These are phyloP conservation scores for Microdochium paspali DNA, from an alignment of 2,329 filamentous ascomycete species.

Conservation along the genomic window DNA sequence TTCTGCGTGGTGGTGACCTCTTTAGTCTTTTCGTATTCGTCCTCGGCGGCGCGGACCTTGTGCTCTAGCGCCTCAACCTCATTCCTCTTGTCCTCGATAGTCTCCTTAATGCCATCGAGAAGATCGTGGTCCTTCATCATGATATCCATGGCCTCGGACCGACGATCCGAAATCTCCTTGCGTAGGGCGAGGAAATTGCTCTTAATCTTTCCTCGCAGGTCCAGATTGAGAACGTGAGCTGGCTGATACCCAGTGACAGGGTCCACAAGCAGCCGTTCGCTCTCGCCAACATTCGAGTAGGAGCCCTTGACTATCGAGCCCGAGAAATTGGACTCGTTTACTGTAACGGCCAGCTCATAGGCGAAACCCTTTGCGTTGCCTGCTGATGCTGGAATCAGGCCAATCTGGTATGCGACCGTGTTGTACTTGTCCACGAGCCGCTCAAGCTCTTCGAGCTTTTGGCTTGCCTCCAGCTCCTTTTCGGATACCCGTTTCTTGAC, in stretches of 20 bases:
- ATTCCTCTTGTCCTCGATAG: conserved; percentile 87
- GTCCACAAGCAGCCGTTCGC: conserved; percentile 75
- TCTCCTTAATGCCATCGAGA: conserved; percentile 89
- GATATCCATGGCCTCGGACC: conserved; percentile 71
- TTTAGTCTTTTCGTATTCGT: conserved; percentile 89
- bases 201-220: conserved; percentile 76
- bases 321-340: conserved; percentile 73
- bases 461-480: conserved; percentile 79
- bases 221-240: conserved; percentile 77
- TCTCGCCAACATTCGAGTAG: conserved; percentile 34
- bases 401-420: conserved; percentile 86
- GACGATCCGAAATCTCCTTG: conserved; percentile 86
- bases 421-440: conserved; percentile 86
- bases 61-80: conserved; percentile 91
- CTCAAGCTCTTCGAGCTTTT: conserved; percentile 87
- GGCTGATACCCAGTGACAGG: conserved; percentile 81
- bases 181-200: conserved; percentile 67
- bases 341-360: conserved; percentile 76
- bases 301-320: conserved; percentile 45
- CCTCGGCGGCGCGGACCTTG: conserved; percentile 75
- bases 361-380: conserved; percentile 77
- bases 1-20: conserved; percentile 81
- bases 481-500: conserved; percentile 74
- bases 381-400: conserved; percentile 76
- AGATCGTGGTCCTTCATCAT: conserved; percentile 94